These are phyloP conservation scores for Microcyclospora pomicola DNA, from an alignment of 2,329 filamentous ascomycete species.

Conservation along the genomic window DNA sequence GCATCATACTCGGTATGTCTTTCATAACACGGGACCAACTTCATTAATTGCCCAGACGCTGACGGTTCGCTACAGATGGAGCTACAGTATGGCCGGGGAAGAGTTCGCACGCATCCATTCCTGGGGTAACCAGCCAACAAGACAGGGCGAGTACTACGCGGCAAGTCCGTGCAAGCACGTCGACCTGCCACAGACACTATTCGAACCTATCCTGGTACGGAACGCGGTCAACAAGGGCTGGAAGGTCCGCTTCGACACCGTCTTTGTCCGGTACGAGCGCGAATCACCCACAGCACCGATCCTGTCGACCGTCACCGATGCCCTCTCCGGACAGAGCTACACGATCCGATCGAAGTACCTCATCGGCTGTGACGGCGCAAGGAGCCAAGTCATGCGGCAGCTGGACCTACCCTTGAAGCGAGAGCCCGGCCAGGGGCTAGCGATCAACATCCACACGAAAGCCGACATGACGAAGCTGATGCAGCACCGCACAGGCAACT, in stretches of 20 bases:
- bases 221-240: constrained; percentile 26
- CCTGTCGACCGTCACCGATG: constrained; percentile 25
- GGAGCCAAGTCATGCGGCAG: constrained; percentile 33
- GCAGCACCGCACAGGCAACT: constrained; percentile 39
- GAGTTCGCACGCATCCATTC: constrained; percentile 30
- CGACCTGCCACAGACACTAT: constrained; percentile 31
- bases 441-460: constrained; percentile 36
- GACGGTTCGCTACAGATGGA: constrained; percentile 18
- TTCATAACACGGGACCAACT: no score
- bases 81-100: constrained; percentile 31
- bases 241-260: constrained; percentile 28
- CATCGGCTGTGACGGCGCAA: constrained; percentile 44
- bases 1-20: constrained; percentile 22
- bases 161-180: constrained; percentile 29
- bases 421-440: constrained; percentile 32
- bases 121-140: constrained; percentile 30
- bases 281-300: constrained; percentile 13
- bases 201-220: constrained; percentile 30
- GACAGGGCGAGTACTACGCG: constrained; percentile 27
- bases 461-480: constrained; percentile 39
- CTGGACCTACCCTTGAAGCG: constrained; percentile 34
- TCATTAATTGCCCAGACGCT: no score
- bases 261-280: constrained; percentile 20
- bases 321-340: constrained; percentile 27
- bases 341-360: constrained; percentile 40